A percentile compares a stretch with the other conserved stretches of the same genome.
phyloP scores from a whole-genome alignment of 2,329 filamentous ascomycete species.

The Talaromyces sp. region DNA sequence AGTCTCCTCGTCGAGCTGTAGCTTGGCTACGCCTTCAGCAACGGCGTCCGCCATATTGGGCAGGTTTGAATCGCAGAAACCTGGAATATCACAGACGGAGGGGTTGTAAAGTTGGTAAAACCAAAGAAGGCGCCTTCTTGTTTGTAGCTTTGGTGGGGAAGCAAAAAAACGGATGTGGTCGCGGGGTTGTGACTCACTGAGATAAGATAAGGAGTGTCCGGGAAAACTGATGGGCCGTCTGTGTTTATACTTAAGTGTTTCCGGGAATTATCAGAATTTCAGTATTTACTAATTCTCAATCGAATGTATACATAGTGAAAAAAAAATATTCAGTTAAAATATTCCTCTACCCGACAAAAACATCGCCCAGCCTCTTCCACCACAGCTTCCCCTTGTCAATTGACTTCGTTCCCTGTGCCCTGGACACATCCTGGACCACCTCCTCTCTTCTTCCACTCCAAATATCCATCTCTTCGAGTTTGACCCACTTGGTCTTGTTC shows the following conservation, averaged over 20 bases:
- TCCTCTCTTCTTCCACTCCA: conserved; percentile 10
- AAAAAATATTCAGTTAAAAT: not conserved
- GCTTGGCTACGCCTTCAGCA: conserved; percentile 47
- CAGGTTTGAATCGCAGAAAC: not conserved
- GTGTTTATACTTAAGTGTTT: not conserved
- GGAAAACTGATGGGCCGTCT: not conserved
- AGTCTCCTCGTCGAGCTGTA: conserved; percentile 59
- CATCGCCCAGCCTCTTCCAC: not conserved
- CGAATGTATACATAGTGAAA: not conserved
- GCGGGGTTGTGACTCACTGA: not conserved
- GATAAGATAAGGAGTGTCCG: not conserved
- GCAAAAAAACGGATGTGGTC: not conserved
- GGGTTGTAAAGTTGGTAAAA: not conserved
- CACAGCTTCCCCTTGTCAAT: not conserved
- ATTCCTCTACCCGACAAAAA: not conserved
- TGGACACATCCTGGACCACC: not conserved
- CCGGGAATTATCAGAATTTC: too few species aligned
- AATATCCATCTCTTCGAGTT: conserved; percentile 11
- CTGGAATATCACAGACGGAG: not conserved
- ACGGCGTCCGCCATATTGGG: conserved; percentile 13
- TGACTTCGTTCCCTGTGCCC: not conserved
- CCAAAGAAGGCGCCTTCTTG: not conserved
- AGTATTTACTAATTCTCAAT: not conserved
- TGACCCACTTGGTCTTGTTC: conserved; percentile 26
- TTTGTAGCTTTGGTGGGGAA: not conserved